Conservation (phyloP, 2,329 filamentous ascomycete genomes). For the Pezicula neosporulosa region DNA sequence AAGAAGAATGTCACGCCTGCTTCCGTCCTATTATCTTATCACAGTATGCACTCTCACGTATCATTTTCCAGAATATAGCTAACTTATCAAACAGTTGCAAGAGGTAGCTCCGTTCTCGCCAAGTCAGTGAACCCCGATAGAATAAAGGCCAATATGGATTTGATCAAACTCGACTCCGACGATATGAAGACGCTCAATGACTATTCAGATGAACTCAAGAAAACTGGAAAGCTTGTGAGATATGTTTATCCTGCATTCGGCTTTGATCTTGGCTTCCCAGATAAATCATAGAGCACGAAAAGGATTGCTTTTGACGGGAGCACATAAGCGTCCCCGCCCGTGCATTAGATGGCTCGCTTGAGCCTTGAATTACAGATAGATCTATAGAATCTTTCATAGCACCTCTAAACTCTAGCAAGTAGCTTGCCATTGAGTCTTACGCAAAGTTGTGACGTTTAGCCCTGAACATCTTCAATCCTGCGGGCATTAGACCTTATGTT, state of each 20-base stretch:
- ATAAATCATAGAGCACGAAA: constrained; percentile 29
- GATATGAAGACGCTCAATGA: constrained; percentile 56
- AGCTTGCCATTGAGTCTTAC: too few species aligned
- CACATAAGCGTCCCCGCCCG: not conserved
- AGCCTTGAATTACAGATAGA: too few species aligned
- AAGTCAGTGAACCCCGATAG: constrained; percentile 68
- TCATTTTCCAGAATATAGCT: constrained; percentile 2
- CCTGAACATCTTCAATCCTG: too few species aligned
- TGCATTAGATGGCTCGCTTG: too few species aligned
- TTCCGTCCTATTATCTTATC: constrained; percentile 67
- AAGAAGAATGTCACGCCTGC: constrained; percentile 59
- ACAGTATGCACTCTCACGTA: constrained; percentile 47
- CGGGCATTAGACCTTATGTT: too few species aligned
- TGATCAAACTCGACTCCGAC: constrained; percentile 61
- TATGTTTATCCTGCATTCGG: constrained; percentile 70
- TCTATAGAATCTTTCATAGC: too few species aligned
- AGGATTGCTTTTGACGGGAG: not conserved
- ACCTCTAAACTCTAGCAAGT: too few species aligned
- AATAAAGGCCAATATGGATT: constrained; percentile 67
- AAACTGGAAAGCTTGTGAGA: constrained; percentile 50
- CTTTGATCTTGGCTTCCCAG: constrained; percentile 69
- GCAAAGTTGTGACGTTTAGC: too few species aligned
- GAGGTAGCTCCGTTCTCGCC: constrained; percentile 67
- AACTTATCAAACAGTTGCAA: constrained; percentile 47
- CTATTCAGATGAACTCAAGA: constrained; percentile 46